Evolutionary conservation across 257 asterid species (phyloP).

Genomic region (Nicotiana attenuata): DNA sequence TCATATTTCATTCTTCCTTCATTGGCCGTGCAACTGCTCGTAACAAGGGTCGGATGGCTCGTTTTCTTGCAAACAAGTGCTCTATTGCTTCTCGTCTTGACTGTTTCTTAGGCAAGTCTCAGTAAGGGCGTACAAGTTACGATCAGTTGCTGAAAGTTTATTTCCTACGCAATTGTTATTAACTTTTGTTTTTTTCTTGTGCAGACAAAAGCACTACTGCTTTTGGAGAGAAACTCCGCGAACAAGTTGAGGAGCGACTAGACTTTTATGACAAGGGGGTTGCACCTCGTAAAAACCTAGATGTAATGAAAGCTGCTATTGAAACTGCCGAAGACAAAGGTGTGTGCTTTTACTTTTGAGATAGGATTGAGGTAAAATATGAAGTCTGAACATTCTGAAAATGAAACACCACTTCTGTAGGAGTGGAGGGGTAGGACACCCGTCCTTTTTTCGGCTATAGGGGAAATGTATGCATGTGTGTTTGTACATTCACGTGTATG

Average conservation of each 20-base stretch:
- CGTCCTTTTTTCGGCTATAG: too few species aligned
- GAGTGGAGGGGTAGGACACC: too few species aligned
- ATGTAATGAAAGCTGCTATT: conserved; percentile 78
- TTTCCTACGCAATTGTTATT: background rate
- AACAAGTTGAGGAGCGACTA: conserved; percentile 95
- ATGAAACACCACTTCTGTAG: too few species aligned
- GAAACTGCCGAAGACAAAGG: conserved; percentile 54
- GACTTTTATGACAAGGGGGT: conserved; percentile 95
- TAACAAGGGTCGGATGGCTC: conserved; percentile 98
- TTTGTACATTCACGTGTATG: background rate
- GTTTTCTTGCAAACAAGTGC: conserved; percentile 95
- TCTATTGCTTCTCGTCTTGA: conserved; percentile 98
- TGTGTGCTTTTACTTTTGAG: conserved; percentile 1
- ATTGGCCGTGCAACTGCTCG: conserved; percentile 94
- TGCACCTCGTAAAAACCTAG: conserved; percentile 92
- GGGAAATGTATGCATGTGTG: background rate
- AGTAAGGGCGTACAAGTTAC: background rate
- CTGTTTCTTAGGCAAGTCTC: conserved; percentile 67
- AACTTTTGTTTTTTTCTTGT: background rate
- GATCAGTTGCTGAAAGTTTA: background rate
- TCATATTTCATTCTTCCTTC: conserved; percentile 94
- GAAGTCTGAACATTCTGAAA: too few species aligned
- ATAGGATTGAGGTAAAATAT: too few species aligned
- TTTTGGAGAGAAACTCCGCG: conserved; percentile 93
- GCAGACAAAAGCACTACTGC: conserved; percentile 66